These are phyloP conservation scores for Harrya chromipes DNA, from an alignment of 768 basidiomycete genomes.

Conservation along the genomic window DNA sequence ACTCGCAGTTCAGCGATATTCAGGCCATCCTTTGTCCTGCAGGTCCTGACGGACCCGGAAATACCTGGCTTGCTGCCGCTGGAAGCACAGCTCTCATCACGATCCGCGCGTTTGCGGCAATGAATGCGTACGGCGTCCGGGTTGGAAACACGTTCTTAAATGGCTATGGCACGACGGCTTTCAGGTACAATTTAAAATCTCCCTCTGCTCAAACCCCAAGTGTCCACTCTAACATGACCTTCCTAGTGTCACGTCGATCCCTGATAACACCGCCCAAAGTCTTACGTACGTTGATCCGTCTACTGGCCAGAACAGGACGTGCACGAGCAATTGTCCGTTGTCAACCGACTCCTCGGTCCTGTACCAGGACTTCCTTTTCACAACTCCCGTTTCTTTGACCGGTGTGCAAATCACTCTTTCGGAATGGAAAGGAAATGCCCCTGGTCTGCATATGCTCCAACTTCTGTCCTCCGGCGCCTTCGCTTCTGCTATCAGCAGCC, in stretches of 20 bases:
- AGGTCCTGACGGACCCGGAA: constrained; percentile 74
- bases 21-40: constrained; percentile 78
- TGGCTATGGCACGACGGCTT: constrained; percentile 81
- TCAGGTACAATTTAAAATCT: constrained; percentile 52
- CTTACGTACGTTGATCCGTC: constrained; percentile 76
- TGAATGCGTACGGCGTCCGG: constrained; percentile 76
- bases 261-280: constrained; percentile 78
- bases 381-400: constrained; percentile 60
- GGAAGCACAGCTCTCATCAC: constrained; percentile 71
- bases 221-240: constrained; percentile 8
- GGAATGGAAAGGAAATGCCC: constrained; percentile 66
- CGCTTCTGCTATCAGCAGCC: constrained; percentile 61
- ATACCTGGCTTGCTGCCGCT: constrained; percentile 83
- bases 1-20: constrained; percentile 61
- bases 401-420: constrained; percentile 86
- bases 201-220: neutral
- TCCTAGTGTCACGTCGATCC: constrained; percentile 77
- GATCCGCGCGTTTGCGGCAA: constrained; percentile 67
- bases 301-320: constrained; percentile 73
- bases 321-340: constrained; percentile 76
- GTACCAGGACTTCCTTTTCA: constrained; percentile 94
- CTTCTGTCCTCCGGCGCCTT: constrained; percentile 91
- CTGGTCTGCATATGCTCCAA: constrained; percentile 90
- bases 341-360: constrained; percentile 69
- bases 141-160: constrained; percentile 88